Base-by-base conservation (phyloP, 306 rosid genomes). In the Acacia crassicarpa region DNA sequence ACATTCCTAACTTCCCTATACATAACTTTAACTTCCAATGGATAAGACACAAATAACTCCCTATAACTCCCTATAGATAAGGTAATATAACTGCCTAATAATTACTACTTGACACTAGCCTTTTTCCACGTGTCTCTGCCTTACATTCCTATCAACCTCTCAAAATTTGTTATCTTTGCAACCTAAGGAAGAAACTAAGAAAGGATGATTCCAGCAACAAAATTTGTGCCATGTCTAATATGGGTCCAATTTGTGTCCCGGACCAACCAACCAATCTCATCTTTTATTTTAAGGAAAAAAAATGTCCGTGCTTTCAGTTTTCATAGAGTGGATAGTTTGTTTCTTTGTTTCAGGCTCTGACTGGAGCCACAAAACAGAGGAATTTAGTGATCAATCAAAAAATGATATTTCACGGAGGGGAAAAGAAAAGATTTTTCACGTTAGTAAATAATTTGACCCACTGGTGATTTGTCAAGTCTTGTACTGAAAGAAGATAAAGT, bases 391-490 rank as follows among this genome's bases (percentile, higher is more conserved):
- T n/a, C 32, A 58, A 58, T 58, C 30, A 58, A 58, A 58, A 58
- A 30, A 22, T 58, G 27, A 58, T 58, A 30, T 22, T 58, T 22
- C 14, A 58, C 65, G 32, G n/a, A 10, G 62, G 62, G 27, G 54
- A 2, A 58, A 56, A 58, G 32, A 22, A 58, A 58, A 58, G 20
- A 20, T 58, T 20, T 17, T 22, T 58, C 65, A 8, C 10, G 65
- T 22, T 58, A 22, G 32, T 9, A 22, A 11, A n/a, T 8, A 49
- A 46, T 43, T 45, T n/a, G 53, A 53, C 69, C 51, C n/a, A 77
- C 72, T 72, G 70, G n/a, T 70, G 65, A 69, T 69, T 43, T 53
- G 49, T 53, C 68, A 85, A 69, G 45, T 38, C 67, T 5, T 22
- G 61, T 53, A 72, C 78, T n/a, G 25, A 44, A 41, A 79, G 48